Evolutionary conservation across 2,329 filamentous ascomycete species (phyloP), one percentile per base, ranked within the genome.

Genomic region (Monosporascus sp.): DNA sequence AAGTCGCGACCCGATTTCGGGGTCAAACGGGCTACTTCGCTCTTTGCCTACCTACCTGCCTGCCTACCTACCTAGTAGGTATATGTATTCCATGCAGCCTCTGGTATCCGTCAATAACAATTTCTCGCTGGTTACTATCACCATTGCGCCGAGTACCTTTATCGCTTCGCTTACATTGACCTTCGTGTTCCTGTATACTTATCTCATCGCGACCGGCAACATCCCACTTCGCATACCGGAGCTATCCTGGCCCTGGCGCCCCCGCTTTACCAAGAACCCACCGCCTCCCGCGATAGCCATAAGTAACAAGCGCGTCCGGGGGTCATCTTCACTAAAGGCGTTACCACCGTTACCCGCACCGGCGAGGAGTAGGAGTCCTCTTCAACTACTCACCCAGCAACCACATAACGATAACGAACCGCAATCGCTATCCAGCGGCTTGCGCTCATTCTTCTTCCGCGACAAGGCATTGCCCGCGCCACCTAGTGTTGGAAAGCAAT

Each of bases 61-160:
- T 20, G 5, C 31, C 31, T 34, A 34, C 31, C 9, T 34, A 14
- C 9, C 11, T 14, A 34, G 31, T 34, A 34, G 31, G 31, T 34
- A 34, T 22, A 26, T 22, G 16, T n/a, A 59, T 68, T 71, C 71
- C 65, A 83, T 84, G 81, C 77, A 77, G 73, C 81, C 81, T 55
- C 73, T 84, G 67, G 71, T 85, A 61, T 80, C 80, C 51, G 77
- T 84, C 60, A 81, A 83, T 71, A 84, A 81, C 69, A 79, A 83
- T 76, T 75, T 84, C 66, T 81, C 80, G 54, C 75, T 85, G 61
- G 66, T 85, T 66, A 84, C 76, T 69, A 73, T 85, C 64, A 78
- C 73, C 62, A 77, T 84, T 67, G 79, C 81, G 41, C 81, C 82
- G 24, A 79, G 78, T 67, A 81, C 80, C 53, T 84, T 79, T 65